Conservation (phyloP, 2,329 filamentous ascomycete species). For the Ophiostoma perfectum region DNA sequence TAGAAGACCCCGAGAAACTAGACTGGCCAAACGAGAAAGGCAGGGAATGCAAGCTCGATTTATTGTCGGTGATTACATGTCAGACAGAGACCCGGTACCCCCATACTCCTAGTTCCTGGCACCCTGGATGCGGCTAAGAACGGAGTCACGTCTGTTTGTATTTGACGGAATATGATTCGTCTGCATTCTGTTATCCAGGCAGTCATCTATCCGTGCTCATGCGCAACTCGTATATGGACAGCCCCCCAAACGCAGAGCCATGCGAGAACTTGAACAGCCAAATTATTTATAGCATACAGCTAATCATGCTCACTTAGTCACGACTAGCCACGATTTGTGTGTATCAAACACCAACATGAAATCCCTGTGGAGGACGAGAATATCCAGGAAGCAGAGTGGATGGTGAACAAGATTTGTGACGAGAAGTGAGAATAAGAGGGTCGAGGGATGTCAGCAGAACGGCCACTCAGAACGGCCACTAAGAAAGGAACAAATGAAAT, state of each 20-base stretch:
- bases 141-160: not conserved
- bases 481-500: too few species aligned
- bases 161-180: not conserved
- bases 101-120: not conserved
- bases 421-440: not conserved
- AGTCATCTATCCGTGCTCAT: not conserved
- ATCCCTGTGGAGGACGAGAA: not conserved
- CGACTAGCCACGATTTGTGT: too few species aligned
- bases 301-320: not conserved
- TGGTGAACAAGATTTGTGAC: not conserved
- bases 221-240: not conserved
- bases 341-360: too few species aligned
- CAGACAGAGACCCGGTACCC: not conserved
- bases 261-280: too few species aligned
- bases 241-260: not conserved
- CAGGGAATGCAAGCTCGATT: not conserved
- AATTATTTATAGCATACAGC: too few species aligned
- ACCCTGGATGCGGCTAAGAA: not conserved
- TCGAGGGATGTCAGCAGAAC: not conserved
- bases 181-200: not conserved
- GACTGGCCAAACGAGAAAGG: not conserved
- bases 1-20: too few species aligned
- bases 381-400: conserved; percentile 10
- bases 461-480: too few species aligned
- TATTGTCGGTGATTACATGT: not conserved